Base-by-base conservation (phyloP, 139 green algal species). In the Asterochloris erici region DNA sequence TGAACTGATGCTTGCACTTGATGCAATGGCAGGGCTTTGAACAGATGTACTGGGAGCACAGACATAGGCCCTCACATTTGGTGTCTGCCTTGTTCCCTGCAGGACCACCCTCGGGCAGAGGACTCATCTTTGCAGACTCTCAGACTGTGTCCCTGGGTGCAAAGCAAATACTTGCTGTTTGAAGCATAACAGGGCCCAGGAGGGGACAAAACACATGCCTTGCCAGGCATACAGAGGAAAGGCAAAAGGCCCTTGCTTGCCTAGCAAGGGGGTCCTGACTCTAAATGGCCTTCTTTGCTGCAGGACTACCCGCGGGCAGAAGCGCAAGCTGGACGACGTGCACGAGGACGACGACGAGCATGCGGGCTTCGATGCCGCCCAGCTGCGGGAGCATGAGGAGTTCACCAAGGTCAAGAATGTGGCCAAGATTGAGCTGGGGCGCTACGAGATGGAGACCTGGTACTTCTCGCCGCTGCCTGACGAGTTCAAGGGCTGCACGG, bases 371-470 rank as follows among this genome's bases (percentile, higher is more conserved):
- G 96, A 99, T 86, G 86, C 91, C 12, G 91, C 92, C 47, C 85
- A 86, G 78, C 88, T 98, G 70, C 78, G 91, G 0, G 96, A 99
- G 87, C 97, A 99, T 88, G 97, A 99, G 90, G 97, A 99, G 92
- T 98, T 98, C 87, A 99, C 97, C 68, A 99, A 99, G 91, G 95
- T 98, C 21, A 98, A 98, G 86, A 99, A 98, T 88, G 95, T 99
- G 74, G 91, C 96, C 66, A 82, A 64, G 27, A 97, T 99, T 64
- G 96, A 99, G 93, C 90, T 99, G 82, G 97, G 97, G 21, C 90
- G 88, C 63, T 93, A 96, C 78, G 87, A 96, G 88, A 97, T 99
- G 90, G 96, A 99, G 82, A 99, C 97, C 19, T 99, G 97, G 96
- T 99, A 99, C 93, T 99, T 98, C 87, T 97, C 91, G 16, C 97